Evolutionary conservation across 345 rosid species (phyloP).

Genomic region (Hibiscus tridactylites): DNA sequence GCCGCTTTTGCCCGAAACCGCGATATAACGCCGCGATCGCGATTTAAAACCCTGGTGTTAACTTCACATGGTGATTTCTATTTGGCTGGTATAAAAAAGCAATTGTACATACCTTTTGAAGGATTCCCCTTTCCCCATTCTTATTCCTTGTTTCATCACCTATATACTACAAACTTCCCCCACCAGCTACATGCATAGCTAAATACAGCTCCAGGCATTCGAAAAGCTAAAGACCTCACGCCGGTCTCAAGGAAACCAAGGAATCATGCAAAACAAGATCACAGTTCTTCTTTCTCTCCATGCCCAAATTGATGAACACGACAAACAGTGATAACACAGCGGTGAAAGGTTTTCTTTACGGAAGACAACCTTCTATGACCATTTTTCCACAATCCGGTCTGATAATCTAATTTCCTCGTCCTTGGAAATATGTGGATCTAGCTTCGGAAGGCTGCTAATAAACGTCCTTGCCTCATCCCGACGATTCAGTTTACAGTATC

Average conservation of each 20-base stretch:
- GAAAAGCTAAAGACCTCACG: background rate
- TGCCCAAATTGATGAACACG: background rate
- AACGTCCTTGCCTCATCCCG: conserved; percentile 59
- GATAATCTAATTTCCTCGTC: conserved; percentile 50
- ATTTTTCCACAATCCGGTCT: conserved; percentile 52
- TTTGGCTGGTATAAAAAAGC: background rate
- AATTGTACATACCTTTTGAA: conserved; percentile 1
- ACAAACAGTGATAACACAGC: background rate
- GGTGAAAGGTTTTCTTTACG: background rate
- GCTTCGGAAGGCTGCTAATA: conserved; percentile 44
- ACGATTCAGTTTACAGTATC: conserved; percentile 69
- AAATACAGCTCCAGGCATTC: background rate
- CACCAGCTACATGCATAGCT: background rate
- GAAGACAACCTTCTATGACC: conserved; percentile 29
- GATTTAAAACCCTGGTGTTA: background rate
- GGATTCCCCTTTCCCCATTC: background rate
- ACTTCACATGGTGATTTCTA: background rate
- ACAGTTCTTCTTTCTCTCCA: conserved; percentile 3
- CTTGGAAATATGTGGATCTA: conserved; percentile 52
- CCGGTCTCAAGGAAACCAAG: background rate
- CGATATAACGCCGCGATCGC: no score
- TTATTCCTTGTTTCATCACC: background rate
- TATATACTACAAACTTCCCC: background rate
- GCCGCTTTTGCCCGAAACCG: no score
- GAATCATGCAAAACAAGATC: background rate